A percentile compares a stretch with the other conserved stretches of the same genome.
Conservation (phyloP, 202 grass and related monocot genomes). For the Panicum virgatum region DNA sequence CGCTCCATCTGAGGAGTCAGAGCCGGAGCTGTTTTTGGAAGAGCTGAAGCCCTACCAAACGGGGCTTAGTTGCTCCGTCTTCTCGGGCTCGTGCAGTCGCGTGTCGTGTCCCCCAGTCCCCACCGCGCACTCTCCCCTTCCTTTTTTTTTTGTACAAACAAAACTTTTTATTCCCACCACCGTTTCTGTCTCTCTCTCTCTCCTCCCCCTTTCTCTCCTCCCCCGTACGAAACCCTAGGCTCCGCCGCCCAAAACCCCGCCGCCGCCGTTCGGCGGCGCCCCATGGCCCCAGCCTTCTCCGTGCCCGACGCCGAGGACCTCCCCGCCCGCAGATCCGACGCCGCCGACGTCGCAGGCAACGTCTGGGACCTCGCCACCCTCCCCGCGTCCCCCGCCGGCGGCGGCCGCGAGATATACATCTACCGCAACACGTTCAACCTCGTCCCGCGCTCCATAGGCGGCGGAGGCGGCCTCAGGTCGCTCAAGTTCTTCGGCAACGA, state of each 20-base stretch:
- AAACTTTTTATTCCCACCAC: not conserved
- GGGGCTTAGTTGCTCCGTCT: constrained; percentile 3
- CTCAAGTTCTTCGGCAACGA: constrained; percentile 98
- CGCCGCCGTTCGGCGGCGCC: constrained; percentile 23
- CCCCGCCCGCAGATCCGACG: constrained; percentile 46
- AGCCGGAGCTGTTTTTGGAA: too few species aligned
- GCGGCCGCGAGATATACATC: constrained; percentile 66
- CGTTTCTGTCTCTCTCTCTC: not conserved
- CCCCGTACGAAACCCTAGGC: constrained; percentile 67
- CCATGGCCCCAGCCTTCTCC: constrained; percentile 37
- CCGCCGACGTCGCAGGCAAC: constrained; percentile 71
- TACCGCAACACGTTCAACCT: constrained; percentile 84
- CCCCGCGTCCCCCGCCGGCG: constrained; percentile 24
- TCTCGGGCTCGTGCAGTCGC: constrained; percentile 12
- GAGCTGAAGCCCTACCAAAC: too few species aligned
- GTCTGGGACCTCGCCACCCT: constrained; percentile 82
- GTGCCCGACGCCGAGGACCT: constrained; percentile 27
- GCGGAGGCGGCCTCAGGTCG: constrained; percentile 52
- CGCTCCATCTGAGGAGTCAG: too few species aligned
- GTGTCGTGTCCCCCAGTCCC: not conserved
- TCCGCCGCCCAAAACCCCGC: constrained; percentile 33
- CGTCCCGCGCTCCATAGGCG: constrained; percentile 58
- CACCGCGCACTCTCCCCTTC: not conserved
- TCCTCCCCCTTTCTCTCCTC: not conserved
- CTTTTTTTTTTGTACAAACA: not conserved